These are phyloP conservation scores for Endocladia muricata DNA, from an alignment of 31 red algal genomes.

Conservation along the genomic window DNA sequence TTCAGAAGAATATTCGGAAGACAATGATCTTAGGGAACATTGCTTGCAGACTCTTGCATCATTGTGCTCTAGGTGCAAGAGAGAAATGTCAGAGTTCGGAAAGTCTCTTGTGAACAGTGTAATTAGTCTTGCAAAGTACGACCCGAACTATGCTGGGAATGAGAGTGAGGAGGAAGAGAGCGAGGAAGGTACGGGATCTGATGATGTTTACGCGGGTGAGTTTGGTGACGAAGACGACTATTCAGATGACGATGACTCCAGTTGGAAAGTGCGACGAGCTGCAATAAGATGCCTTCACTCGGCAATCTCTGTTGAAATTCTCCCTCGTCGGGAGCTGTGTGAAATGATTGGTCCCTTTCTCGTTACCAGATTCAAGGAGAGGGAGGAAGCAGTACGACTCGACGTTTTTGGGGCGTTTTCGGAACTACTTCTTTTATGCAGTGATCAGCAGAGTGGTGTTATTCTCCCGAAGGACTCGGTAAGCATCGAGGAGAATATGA, in stretches of 20 bases:
- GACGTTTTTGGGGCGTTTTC: constrained; percentile 81
- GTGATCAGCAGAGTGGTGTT: neutral
- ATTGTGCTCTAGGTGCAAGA: constrained; percentile 47
- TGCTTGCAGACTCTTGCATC: constrained; percentile 67
- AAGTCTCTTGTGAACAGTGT: constrained; percentile 38
- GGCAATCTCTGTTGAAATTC: constrained; percentile 45
- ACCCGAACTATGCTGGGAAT: constrained; percentile 78
- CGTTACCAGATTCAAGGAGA: constrained; percentile 59
- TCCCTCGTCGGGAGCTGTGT: constrained; percentile 27
- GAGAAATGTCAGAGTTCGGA: constrained; percentile 69
- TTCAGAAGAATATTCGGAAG: constrained; percentile 23
- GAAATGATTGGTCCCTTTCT: constrained; percentile 58
- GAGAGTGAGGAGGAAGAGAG: constrained; percentile 46
- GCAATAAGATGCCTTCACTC: constrained; percentile 76
- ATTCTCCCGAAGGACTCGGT: neutral
- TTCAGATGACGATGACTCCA: constrained; percentile 91
- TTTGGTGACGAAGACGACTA: constrained; percentile 83
- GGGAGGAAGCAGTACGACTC: constrained; percentile 78
- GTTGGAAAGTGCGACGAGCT: constrained; percentile 92
- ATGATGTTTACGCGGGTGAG: constrained; percentile 58
- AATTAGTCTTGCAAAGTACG: constrained; percentile 63
- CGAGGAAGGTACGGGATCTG: constrained; percentile 17
- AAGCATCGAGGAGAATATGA: neutral
- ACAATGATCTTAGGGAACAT: constrained; percentile 79
- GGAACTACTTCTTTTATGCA: constrained; percentile 35